These are phyloP conservation scores for Ballota nigra DNA, from an alignment of 257 asterid genomes.

Conservation along the genomic window DNA sequence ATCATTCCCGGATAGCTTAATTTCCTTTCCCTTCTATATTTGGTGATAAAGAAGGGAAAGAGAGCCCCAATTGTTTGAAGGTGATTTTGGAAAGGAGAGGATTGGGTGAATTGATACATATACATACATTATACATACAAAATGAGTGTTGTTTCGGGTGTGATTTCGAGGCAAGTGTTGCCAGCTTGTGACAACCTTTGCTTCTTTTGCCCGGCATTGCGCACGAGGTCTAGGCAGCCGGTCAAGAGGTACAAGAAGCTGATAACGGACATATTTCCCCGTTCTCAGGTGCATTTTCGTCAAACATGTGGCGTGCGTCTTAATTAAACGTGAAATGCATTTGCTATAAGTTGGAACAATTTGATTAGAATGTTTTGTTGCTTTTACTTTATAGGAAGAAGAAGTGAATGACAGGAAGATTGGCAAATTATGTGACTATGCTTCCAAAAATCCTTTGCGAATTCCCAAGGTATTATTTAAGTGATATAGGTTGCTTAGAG, in stretches of 20 bases:
- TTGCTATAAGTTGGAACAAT: background rate
- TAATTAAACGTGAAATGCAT: background rate
- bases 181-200: constrained; percentile 94
- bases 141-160: constrained; percentile 85
- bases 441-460: constrained; percentile 89
- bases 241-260: constrained; percentile 98
- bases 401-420: constrained; percentile 91
- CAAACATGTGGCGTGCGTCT: constrained; percentile 7
- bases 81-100: constrained; percentile 50
- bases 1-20: constrained; percentile 37
- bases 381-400: constrained; percentile 61
- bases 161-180: constrained; percentile 87
- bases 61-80: background rate
- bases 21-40: constrained; percentile 68
- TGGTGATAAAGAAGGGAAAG: background rate
- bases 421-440: constrained; percentile 92
- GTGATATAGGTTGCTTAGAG: constrained; percentile 7
- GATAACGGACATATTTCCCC: constrained; percentile 88
- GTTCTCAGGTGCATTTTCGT: constrained; percentile 64
- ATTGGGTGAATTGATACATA: constrained; percentile 8
- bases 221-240: constrained; percentile 97
- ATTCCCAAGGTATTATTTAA: constrained; percentile 75
- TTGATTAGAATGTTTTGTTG: too few species aligned
- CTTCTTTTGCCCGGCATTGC: constrained; percentile 87
- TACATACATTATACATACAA: too few species aligned